Evolutionary conservation across 202 grass and related monocot species (phyloP), one percentile per base, ranked within the genome.

Genomic region (Setaria italica): DNA sequence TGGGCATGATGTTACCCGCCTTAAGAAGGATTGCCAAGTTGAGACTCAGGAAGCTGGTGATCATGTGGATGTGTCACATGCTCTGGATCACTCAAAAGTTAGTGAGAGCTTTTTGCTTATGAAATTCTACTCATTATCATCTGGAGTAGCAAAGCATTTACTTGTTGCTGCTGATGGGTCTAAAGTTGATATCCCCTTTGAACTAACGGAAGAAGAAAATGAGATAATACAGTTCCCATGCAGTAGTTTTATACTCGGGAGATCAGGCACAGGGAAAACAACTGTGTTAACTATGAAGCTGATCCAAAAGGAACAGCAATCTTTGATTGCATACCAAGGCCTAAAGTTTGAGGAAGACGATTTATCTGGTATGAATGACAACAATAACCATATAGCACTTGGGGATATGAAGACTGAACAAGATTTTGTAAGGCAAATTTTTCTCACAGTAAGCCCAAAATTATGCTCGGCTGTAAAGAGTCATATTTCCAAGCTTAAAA

Each of bases 91-190:
- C n/a, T 60, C 57, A 60, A 60, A 60, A 60, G 57, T 60, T 29
- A 60, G 57, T 60, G 57, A 60, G 9, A 60, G 57, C 57, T 60
- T 60, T 60, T 29, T 60, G 20, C 57, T 60, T 60, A 60, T 60
- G 57, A 60, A 60, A 60, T 60, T 60, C n/a, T 60, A 60, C 57
- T 60, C 57, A 4, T 60, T 60, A 60, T 60, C 57, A 60, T 60
- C 57, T 60, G n/a, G 57, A 60, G 57, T 60, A 60, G 57, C 57
- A 60, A 60, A 60, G n/a, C 57, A 60, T 60, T 25, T 60, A 60
- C 57, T 60, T 60, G 57, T 9, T 60, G n/a, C 57, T 4, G 3
- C 20, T 25, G 57, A 60, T 29, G 57, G 57, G n/a, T 60, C 57
- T 60, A 60, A 60, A 29, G 57, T 60, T 29, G 57, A 60, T 60